Conservation (phyloP, 1,284 basidiomycete genomes). For the Cutaneotrichosporon cavernicola region DNA sequence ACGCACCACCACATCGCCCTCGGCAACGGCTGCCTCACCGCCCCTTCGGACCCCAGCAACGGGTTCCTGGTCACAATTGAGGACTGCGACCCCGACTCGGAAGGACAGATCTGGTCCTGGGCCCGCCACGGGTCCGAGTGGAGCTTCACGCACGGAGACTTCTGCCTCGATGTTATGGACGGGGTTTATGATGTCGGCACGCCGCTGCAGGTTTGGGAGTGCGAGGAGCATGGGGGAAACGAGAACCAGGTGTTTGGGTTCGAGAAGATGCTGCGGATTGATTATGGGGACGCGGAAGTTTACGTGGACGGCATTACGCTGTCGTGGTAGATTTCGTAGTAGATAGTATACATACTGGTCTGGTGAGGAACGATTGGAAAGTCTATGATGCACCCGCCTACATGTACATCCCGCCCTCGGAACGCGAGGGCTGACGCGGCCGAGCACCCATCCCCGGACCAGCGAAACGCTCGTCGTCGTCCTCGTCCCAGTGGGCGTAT, state of each 20-base stretch:
- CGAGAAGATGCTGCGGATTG: background rate
- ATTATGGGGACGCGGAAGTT: background rate
- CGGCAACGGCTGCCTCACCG: background rate
- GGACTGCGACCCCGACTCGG: background rate
- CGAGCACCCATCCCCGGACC: conserved; percentile 37
- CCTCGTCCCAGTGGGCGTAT: conserved; percentile 34
- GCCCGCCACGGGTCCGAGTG: background rate
- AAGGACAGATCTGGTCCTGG: background rate
- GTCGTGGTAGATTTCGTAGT: background rate
- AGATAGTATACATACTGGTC: conserved; percentile 1
- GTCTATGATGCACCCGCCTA: conserved; percentile 13
- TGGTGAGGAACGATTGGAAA: background rate
- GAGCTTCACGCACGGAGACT: background rate
- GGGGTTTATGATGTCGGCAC: background rate
- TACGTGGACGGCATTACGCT: background rate
- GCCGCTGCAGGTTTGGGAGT: background rate
- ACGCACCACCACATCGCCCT: background rate
- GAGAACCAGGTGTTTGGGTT: background rate
- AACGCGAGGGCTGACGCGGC: conserved; percentile 11
- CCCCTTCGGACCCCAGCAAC: background rate
- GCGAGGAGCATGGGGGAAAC: background rate
- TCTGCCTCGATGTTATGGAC: background rate
- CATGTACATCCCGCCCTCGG: conserved; percentile 41
- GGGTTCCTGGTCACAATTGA: background rate
- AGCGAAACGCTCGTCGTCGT: conserved; percentile 43